Percentiles rank a stretch among this genome's conserved stretches.
Evolutionary conservation across 73 alveolate genomes (phyloP).

Genomic region (Paramecium pentaurelia): DNA sequence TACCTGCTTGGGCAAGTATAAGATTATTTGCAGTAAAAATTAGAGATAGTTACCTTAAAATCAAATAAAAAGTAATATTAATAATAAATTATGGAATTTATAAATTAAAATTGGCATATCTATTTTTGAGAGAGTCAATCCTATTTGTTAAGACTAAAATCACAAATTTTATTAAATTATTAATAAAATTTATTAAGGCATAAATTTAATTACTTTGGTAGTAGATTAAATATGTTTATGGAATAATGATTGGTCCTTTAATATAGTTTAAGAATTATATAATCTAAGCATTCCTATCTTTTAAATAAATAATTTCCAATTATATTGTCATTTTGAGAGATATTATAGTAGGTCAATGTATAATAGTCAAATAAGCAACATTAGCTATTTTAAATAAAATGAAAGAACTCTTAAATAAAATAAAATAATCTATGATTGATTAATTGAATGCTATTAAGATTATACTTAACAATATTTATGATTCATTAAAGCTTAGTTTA

Average conservation of each 20-base stretch:
- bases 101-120: neutral
- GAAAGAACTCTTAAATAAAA: neutral
- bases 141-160: neutral
- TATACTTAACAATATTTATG: neutral
- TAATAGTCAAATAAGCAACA: neutral
- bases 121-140: neutral
- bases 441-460: neutral
- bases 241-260: neutral
- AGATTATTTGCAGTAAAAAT: neutral
- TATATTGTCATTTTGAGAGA: neutral
- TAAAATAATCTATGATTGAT: neutral
- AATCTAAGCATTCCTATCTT: neutral
- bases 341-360: neutral
- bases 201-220: neutral
- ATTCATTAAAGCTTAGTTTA: neutral
- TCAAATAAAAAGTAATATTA: neutral
- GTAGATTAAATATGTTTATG: neutral
- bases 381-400: neutral
- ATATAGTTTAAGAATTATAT: neutral
- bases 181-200: neutral
- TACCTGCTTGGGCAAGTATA: constrained; percentile 7
- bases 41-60: neutral
- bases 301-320: neutral
- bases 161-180: neutral
- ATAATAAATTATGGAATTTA: neutral